Conservation (phyloP, 495 filamentous ascomycete species). For the Stereocaulon alpinum region DNA sequence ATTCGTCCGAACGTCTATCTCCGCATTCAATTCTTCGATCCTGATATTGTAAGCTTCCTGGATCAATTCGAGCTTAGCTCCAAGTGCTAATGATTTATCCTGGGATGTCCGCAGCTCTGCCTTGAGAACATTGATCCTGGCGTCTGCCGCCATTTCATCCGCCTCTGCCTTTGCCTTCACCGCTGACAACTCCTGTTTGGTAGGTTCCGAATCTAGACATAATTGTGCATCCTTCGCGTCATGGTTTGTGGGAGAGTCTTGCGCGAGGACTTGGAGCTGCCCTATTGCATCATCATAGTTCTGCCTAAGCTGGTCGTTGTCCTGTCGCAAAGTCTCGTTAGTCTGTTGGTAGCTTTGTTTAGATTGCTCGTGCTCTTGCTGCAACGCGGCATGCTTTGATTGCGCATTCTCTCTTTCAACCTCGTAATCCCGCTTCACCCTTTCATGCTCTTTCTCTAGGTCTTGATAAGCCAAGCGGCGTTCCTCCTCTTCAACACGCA, state of each 20-base stretch:
- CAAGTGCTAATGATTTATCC: not conserved
- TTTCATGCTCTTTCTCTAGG: conserved; percentile 10
- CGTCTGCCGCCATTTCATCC: conserved; percentile 29
- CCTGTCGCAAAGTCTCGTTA: conserved; percentile 13
- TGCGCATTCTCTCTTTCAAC: conserved; percentile 1
- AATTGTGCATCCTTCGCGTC: not conserved
- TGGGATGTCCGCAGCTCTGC: not conserved
- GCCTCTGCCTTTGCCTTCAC: conserved; percentile 23
- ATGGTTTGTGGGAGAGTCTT: not conserved
- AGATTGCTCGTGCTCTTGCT: conserved; percentile 4
- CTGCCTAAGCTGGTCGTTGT: conserved; percentile 24
- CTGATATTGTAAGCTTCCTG: not conserved
- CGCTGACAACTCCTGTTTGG: not conserved
- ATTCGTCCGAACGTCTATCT: conserved; percentile 10
- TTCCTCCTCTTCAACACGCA: conserved; percentile 16
- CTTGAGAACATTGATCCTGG: conserved; percentile 5
- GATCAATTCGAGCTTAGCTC: conserved; percentile 1
- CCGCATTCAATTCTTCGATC: conserved; percentile 3
- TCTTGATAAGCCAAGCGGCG: conserved; percentile 1
- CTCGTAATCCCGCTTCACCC: conserved; percentile 10
- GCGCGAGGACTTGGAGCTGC: conserved; percentile 5
- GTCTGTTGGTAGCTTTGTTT: not conserved
- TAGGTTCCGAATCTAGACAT: not conserved
- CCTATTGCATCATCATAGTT: conserved; percentile 8
- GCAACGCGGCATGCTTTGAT: not conserved